phyloP scores from a whole-genome alignment of 2,329 filamentous ascomycete genomes.

The Diaporthe destruens region DNA sequence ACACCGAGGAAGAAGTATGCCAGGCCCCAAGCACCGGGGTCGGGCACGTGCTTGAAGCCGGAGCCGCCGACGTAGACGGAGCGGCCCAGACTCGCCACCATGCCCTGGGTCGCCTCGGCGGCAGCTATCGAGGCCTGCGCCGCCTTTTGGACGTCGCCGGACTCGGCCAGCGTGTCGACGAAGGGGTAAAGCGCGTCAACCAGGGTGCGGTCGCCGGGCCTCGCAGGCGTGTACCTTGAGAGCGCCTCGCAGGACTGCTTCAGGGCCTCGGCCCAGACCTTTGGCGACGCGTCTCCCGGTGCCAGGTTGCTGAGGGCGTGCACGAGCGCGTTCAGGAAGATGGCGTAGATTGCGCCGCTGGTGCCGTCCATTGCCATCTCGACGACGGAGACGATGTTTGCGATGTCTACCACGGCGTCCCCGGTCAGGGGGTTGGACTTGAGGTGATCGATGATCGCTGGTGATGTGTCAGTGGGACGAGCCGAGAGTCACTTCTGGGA shows the following conservation, averaged over 20 bases:
- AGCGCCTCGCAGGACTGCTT: conserved; percentile 78
- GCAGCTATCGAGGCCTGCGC: conserved; percentile 81
- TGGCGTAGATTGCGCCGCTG: conserved; percentile 75
- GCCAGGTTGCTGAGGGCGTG: conserved; percentile 66
- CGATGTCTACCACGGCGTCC: conserved; percentile 66
- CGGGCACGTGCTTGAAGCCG: conserved; percentile 77
- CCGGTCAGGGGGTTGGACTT: conserved; percentile 59
- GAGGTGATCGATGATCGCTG: conserved; percentile 67
- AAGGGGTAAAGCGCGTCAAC: conserved; percentile 93
- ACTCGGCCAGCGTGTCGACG: conserved; percentile 75
- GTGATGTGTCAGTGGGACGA: conserved; percentile 39
- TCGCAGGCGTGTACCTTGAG: conserved; percentile 87
- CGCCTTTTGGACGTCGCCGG: conserved; percentile 77
- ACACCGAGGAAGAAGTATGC: conserved; percentile 86
- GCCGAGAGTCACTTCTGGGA: background rate
- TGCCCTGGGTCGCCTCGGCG: conserved; percentile 87
- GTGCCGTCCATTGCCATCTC: conserved; percentile 73
- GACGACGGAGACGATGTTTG: conserved; percentile 65
- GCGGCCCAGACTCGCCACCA: conserved; percentile 89
- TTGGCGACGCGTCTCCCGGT: conserved; percentile 55
- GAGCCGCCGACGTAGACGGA: conserved; percentile 85
- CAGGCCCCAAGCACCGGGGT: conserved; percentile 79
- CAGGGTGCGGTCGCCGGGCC: conserved; percentile 88
- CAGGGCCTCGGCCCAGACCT: conserved; percentile 74
- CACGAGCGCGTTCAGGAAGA: conserved; percentile 89